Evolutionary conservation across 2,329 filamentous ascomycete genomes (phyloP).

Genomic region (Lachnellula occidentalis): DNA sequence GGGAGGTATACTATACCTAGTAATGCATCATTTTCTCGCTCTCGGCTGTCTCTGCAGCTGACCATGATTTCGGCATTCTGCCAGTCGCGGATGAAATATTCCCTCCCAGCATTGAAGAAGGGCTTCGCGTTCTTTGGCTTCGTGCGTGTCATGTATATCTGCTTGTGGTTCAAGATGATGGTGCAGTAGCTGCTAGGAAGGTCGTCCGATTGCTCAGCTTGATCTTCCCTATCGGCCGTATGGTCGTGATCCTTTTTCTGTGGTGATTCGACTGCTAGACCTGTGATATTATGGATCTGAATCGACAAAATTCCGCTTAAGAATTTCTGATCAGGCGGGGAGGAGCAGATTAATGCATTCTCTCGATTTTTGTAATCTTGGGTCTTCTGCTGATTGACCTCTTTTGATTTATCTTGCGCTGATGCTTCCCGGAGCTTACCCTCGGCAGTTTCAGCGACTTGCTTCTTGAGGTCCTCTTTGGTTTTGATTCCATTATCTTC

Average conservation of each 20-base stretch:
- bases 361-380: slow-evolving; percentile 59
- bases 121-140: slow-evolving; percentile 75
- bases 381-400: slow-evolving; percentile 61
- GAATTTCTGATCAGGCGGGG: slow-evolving; percentile 56
- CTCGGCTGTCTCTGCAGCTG: slow-evolving; percentile 59
- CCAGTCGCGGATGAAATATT: slow-evolving; percentile 67
- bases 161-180: slow-evolving; percentile 68
- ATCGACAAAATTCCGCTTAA: slow-evolving; percentile 56
- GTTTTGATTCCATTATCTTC: slow-evolving; percentile 53
- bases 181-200: slow-evolving; percentile 68
- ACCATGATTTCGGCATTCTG: slow-evolving; percentile 61
- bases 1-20: slow-evolving; percentile 67
- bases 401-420: slow-evolving; percentile 48
- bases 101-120: slow-evolving; percentile 72
- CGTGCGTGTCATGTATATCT: slow-evolving; percentile 63
- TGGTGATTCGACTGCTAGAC: slow-evolving; percentile 21
- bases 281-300: slow-evolving; percentile 28
- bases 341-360: slow-evolving; percentile 62
- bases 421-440: slow-evolving; percentile 60
- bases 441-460: slow-evolving; percentile 49
- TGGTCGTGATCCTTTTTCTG: slow-evolving; percentile 18
- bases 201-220: slow-evolving; percentile 55
- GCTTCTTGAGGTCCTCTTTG: slow-evolving; percentile 52
- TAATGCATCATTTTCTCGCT: slow-evolving; percentile 64
- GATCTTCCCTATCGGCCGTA: slow-evolving; percentile 46